phyloP scores from a whole-genome alignment of 345 rosid species.

The Lepidium africanum region DNA sequence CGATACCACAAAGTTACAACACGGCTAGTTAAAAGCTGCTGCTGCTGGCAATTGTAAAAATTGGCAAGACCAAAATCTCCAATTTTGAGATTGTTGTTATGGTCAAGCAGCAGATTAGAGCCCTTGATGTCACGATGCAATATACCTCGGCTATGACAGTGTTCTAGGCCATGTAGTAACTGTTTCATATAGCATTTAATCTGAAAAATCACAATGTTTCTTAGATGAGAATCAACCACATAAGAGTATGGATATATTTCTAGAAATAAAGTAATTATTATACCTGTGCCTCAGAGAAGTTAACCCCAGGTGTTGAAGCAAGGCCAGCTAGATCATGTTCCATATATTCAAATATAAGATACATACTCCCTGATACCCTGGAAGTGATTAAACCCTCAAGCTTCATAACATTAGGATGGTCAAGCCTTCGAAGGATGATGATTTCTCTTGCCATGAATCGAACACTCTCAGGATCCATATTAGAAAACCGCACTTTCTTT shows the following conservation, averaged over 20 bases:
- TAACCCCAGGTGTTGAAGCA: slow-evolving; percentile 41
- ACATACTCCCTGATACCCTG: slow-evolving; percentile 52
- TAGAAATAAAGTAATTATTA: not conserved
- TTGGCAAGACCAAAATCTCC: slow-evolving; percentile 67
- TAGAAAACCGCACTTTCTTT: slow-evolving; percentile 70
- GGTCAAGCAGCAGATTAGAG: slow-evolving; percentile 51
- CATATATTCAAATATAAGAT: slow-evolving; percentile 65
- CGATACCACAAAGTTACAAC: slow-evolving; percentile 71
- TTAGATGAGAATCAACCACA: not conserved
- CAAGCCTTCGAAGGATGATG: slow-evolving; percentile 51
- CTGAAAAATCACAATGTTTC: slow-evolving; percentile 24
- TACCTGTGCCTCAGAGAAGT: slow-evolving; percentile 63
- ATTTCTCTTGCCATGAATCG: slow-evolving; percentile 75
- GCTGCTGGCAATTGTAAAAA: slow-evolving; percentile 25
- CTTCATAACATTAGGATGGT: slow-evolving; percentile 70
- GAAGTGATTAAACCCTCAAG: slow-evolving; percentile 71
- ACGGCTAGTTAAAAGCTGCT: slow-evolving; percentile 62
- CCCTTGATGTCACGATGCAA: slow-evolving; percentile 72
- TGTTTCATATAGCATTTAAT: slow-evolving; percentile 67
- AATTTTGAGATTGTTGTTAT: slow-evolving; percentile 49
- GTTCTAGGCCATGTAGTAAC: slow-evolving; percentile 48
- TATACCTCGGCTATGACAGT: slow-evolving; percentile 57
- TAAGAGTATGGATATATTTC: not conserved
- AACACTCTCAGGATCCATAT: slow-evolving; percentile 69
- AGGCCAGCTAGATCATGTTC: slow-evolving; percentile 71